Evolutionary conservation across 2,329 filamentous ascomycete species (phyloP).

Genomic region (Hortaea sp.): DNA sequence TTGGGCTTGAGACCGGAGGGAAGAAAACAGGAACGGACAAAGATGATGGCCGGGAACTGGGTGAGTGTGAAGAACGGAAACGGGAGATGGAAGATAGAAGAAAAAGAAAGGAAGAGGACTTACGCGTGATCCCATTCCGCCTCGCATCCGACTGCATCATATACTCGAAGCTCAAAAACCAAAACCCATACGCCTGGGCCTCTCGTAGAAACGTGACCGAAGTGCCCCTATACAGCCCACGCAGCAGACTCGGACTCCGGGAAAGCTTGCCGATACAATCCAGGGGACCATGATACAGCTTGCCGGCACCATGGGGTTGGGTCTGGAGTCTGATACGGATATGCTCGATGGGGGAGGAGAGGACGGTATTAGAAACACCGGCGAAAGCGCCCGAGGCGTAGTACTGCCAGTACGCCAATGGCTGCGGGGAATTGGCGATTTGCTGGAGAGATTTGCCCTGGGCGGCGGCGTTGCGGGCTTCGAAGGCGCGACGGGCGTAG

Average conservation of each 20-base stretch:
- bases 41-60: too few relatives aligned
- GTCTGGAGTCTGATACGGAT: conserved; percentile 93
- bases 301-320: conserved; percentile 73
- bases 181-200: conserved; percentile 87
- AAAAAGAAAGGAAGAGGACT: too few relatives aligned
- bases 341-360: conserved; percentile 92
- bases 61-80: too few relatives aligned
- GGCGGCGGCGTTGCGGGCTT: conserved; percentile 54
- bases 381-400: conserved; percentile 86
- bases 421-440: conserved; percentile 17
- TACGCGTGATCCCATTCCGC: conserved; percentile 64
- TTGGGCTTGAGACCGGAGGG: too few relatives aligned
- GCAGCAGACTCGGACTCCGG: conserved; percentile 55
- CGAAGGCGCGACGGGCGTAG: conserved; percentile 76
- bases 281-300: conserved; percentile 72
- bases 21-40: too few relatives aligned
- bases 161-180: conserved; percentile 93
- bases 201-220: conserved; percentile 79
- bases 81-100: too few relatives aligned
- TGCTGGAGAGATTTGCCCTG: conserved; percentile 23
- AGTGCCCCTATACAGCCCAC: conserved; percentile 77
- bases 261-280: conserved; percentile 86
- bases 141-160: conserved; percentile 84
- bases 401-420: conserved; percentile 74
- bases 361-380: conserved; percentile 75